These are phyloP conservation scores for Yamadazyma ubonensis DNA, from an alignment of 805 yeast genomes.

Conservation along the genomic window DNA sequence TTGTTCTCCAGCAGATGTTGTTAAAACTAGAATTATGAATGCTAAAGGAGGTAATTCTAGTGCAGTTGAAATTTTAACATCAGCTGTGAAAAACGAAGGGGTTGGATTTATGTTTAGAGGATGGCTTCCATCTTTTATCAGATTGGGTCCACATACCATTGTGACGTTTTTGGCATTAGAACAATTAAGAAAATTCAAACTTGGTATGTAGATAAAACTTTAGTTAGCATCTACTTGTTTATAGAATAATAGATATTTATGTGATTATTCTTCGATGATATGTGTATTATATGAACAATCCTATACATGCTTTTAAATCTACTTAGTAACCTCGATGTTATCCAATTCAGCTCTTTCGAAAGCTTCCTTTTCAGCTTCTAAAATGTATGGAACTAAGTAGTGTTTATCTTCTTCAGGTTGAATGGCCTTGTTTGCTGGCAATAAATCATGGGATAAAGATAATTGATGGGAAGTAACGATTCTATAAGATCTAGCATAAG, in stretches of 20 bases:
- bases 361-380: constrained; percentile 93
- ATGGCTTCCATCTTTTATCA: constrained; percentile 83
- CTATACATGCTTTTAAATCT: constrained; percentile 1
- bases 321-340: constrained; percentile 51
- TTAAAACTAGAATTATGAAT: constrained; percentile 86
- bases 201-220: constrained; percentile 42
- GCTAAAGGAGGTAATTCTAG: constrained; percentile 44
- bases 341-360: constrained; percentile 86
- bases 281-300: background rate
- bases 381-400: constrained; percentile 82
- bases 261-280: no score
- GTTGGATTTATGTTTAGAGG: constrained; percentile 82
- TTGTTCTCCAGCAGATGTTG: constrained; percentile 90
- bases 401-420: constrained; percentile 78
- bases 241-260: constrained; percentile 1
- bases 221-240: background rate
- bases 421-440: constrained; percentile 77
- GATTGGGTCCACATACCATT: constrained; percentile 82
- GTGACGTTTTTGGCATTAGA: constrained; percentile 68
- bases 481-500: constrained; percentile 91
- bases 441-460: constrained; percentile 76
- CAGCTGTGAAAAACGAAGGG: constrained; percentile 69
- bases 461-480: constrained; percentile 89
- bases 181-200: constrained; percentile 53
- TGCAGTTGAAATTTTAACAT: constrained; percentile 49